Percentiles rank a stretch among this genome's conserved stretches.
These are phyloP conservation scores for Hemerocallis citrina DNA, from an alignment of 106 monocot genomes.

Conservation along the genomic window DNA sequence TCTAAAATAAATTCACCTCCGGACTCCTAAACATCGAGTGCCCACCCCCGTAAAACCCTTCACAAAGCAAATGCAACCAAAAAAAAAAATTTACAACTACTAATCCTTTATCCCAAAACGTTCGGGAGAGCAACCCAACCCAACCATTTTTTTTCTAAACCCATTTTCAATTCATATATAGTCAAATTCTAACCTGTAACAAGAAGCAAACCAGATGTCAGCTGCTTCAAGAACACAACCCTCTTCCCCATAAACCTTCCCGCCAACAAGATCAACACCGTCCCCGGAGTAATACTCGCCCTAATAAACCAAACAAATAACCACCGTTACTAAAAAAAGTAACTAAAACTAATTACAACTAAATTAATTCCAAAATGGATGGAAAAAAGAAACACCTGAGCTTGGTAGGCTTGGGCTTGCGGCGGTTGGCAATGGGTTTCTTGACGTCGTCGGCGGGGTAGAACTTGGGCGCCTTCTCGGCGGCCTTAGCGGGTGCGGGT, in stretches of 20 bases:
- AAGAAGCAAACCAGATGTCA: conserved; percentile 1
- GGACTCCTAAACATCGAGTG: no score
- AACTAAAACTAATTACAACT: not conserved
- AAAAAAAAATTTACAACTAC: no score
- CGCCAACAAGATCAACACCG: not conserved
- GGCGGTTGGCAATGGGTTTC: conserved; percentile 34
- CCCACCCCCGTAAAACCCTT: no score
- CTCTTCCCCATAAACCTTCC: not conserved
- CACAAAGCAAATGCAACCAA: no score
- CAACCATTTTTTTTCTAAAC: no score
- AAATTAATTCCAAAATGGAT: no score
- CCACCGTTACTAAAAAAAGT: not conserved
- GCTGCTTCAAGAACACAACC: conserved; percentile 1
- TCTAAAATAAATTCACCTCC: no score
- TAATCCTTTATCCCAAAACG: no score
- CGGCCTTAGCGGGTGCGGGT: conserved; percentile 16
- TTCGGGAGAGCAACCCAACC: no score
- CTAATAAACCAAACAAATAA: not conserved
- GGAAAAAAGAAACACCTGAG: conserved; percentile 36
- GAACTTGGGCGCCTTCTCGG: conserved; percentile 36
- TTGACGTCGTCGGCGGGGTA: conserved; percentile 79
- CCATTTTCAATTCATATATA: no score
- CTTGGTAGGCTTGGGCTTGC: conserved; percentile 53
- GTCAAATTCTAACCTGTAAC: not conserved
- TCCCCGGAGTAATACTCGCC: conserved; percentile 31